Conservation (phyloP, 1,139 yeast genomes). For the Yarrowia galli region DNA sequence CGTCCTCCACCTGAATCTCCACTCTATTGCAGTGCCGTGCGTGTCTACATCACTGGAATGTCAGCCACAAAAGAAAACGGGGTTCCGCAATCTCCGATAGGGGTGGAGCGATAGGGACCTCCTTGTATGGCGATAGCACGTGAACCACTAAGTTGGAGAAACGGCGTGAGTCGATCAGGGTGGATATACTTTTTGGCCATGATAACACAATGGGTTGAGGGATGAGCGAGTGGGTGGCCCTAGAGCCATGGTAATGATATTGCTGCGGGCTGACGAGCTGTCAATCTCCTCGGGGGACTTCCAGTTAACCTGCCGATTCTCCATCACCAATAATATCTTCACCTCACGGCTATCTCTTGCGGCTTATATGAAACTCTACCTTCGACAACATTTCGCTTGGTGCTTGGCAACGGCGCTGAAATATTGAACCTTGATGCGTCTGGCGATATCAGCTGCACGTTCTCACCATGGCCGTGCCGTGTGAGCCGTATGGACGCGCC, state of each 20-base stretch:
- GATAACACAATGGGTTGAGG: too few species aligned
- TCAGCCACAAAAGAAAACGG: not conserved
- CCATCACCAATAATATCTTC: too few species aligned
- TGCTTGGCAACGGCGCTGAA: slow-evolving; percentile 17
- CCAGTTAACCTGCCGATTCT: too few species aligned
- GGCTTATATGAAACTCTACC: not conserved
- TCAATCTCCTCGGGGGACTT: too few species aligned
- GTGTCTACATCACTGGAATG: not conserved
- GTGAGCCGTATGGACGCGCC: too few species aligned
- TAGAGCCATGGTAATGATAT: too few species aligned
- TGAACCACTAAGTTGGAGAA: slow-evolving; percentile 1
- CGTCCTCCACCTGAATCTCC: not conserved
- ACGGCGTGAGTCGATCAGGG: slow-evolving; percentile 24
- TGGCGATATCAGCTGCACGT: not conserved
- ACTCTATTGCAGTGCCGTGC: not conserved
- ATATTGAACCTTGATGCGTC: not conserved
- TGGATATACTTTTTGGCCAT: slow-evolving; percentile 12
- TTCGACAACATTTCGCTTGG: not conserved
- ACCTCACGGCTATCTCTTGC: slow-evolving; percentile 15
- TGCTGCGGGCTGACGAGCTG: too few species aligned
- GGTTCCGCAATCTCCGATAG: not conserved
- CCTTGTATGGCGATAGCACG: not conserved
- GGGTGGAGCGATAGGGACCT: slow-evolving; percentile 11
- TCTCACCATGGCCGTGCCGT: too few species aligned
- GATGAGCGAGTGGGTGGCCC: too few species aligned